phyloP scores from a whole-genome alignment of 768 basidiomycete genomes.

The Pseudohyphozyma bogoriensis region DNA sequence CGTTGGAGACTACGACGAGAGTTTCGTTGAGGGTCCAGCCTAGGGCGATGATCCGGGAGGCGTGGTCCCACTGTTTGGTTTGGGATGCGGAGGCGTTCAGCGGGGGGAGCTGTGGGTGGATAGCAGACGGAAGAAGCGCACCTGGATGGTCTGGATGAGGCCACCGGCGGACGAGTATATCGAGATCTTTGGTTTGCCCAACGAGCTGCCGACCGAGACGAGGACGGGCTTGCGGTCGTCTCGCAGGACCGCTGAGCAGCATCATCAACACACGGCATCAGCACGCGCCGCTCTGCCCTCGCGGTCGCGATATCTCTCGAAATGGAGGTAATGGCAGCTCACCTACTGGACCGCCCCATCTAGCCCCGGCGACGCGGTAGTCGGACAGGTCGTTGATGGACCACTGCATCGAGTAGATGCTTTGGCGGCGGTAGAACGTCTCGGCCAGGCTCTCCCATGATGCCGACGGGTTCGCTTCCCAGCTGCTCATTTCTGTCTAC shows the following conservation, averaged over 20 bases:
- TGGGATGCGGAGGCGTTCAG: constrained; percentile 6
- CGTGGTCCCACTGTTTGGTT: constrained; percentile 93
- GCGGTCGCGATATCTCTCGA: not conserved
- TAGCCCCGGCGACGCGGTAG: constrained; percentile 68
- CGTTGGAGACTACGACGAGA: constrained; percentile 77
- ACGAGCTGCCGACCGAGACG: constrained; percentile 47
- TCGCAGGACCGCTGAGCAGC: constrained; percentile 64
- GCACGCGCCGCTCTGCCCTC: too few species aligned
- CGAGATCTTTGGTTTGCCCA: constrained; percentile 71
- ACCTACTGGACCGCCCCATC: constrained; percentile 85
- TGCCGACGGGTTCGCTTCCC: constrained; percentile 30
- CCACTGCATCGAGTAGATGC: constrained; percentile 70
- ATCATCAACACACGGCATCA: not conserved
- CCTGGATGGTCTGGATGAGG: constrained; percentile 39
- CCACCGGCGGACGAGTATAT: constrained; percentile 79
- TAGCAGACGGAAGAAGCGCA: constrained; percentile 38
- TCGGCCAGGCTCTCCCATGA: constrained; percentile 82
- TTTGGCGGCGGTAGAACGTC: constrained; percentile 71
- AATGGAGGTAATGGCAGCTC: too few species aligned
- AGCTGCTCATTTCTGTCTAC: not conserved
- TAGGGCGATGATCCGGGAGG: constrained; percentile 57
- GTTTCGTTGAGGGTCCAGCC: constrained; percentile 50
- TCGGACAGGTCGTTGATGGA: constrained; percentile 63
- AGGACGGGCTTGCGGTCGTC: constrained; percentile 71
- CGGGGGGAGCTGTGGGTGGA: not conserved